Base-by-base conservation (phyloP, 495 filamentous ascomycete genomes). In the Trichoderma reesei region DNA sequence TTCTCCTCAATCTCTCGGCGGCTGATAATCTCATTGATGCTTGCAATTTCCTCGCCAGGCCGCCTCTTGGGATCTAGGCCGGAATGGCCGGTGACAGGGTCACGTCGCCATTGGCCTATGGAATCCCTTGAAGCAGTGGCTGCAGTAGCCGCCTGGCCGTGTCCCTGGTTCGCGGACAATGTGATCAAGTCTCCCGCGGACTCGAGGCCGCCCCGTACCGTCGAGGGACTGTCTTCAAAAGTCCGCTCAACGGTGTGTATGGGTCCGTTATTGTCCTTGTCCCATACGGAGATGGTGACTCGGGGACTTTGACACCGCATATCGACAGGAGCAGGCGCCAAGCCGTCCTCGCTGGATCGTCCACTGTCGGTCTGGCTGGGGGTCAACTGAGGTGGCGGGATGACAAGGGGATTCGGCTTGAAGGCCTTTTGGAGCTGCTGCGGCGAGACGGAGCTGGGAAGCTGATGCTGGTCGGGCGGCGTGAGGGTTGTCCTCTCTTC, bases 201-300 rank as follows among this genome's bases (percentile, higher is more conserved):
- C 14, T 59, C 34, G 44, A 69, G 8, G 3, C 65, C 65, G 33
- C 41, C 51, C 13, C 48, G 46, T 26, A 42, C 33, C 16, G 59
- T 63, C 14, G 59, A 41, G 2, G 62, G 65, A 59, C 41, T 71
- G 64, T 7, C 42, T 41, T 64, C 63, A 34, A 74, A 69, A 20
- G 71, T 68, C 36, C 71, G 67, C 46, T 76, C 69, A 26, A 72
- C 36, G 3, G 71, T 67, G 41, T 72, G 69, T 2, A 72, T 65
- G 3, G 69, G 70, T 3, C 60, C 63, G 11, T 68, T 71, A 26
- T 74, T 66, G 51, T 75, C 76, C 46, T 70, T 67, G 8, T 72
- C 75, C 79, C 79, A 84, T 60, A 79, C 70, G 13, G 80, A 81
- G 46, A 82, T 75, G 3, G 76, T 80, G 10, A 82, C 74, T 14